Evolutionary conservation across 306 rosid species (phyloP).

Genomic region (Cicer cuneatum): DNA sequence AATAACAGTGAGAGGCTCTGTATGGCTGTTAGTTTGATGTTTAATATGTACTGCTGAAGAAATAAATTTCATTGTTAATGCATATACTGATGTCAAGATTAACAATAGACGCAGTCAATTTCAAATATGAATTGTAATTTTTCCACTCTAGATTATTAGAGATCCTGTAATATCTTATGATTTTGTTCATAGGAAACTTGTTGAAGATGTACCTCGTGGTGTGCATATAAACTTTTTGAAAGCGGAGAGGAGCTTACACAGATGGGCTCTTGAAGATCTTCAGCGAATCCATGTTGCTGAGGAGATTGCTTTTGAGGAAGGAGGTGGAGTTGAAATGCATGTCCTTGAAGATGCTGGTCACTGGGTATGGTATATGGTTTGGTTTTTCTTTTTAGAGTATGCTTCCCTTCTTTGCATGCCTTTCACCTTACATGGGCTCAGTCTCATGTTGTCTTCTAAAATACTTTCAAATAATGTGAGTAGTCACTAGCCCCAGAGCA

Average conservation of each 20-base stretch:
- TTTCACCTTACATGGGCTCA: conserved; percentile 17
- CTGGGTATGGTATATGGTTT: conserved; percentile 60
- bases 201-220: conserved; percentile 96
- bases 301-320: conserved; percentile 88
- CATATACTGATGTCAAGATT: conserved; percentile 33
- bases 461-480: conserved; percentile 4
- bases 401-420: conserved; percentile 6
- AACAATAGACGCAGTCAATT: conserved; percentile 15
- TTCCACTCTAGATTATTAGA: conserved; percentile 13
- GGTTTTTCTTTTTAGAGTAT: background rate
- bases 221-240: conserved; percentile 93
- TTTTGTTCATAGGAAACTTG: conserved; percentile 67
- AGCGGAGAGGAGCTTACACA: conserved; percentile 97
- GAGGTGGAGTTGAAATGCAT: conserved; percentile 98
- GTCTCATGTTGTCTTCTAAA: conserved; percentile 18
- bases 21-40: conserved; percentile 20
- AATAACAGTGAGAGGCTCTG: conserved; percentile 20
- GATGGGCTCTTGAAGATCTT: conserved; percentile 98
- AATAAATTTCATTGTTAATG: conserved; percentile 34
- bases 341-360: conserved; percentile 99
- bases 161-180: conserved; percentile 31
- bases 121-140: conserved; percentile 29
- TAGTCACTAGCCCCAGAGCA: conserved; percentile 12
- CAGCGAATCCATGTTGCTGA: conserved; percentile 92
- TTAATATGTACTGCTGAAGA: conserved; percentile 28